Conservation (phyloP, 495 filamentous ascomycete species). For the Podospora bellae-mahoneyi region DNA sequence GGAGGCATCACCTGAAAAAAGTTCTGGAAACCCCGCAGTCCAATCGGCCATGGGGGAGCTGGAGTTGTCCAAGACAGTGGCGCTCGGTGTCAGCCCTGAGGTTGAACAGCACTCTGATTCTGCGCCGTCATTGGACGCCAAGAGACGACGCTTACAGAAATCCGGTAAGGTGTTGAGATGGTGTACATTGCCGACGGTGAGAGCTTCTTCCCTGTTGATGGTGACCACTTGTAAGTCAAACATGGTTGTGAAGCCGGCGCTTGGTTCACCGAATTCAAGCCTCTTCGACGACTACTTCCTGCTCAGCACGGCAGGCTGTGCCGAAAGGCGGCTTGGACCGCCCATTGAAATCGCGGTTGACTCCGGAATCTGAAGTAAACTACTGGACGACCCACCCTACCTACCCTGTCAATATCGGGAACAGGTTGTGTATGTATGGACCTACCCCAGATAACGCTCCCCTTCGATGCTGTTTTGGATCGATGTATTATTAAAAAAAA, state of each 20-base stretch:
- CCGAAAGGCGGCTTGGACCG: neutral
- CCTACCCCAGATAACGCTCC: neutral
- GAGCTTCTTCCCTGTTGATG: neutral
- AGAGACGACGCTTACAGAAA: neutral
- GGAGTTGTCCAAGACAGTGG: conserved; percentile 1
- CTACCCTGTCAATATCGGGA: neutral
- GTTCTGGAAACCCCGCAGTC: conserved; percentile 5
- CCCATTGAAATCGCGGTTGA: neutral
- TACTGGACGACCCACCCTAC: neutral
- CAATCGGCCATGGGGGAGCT: conserved; percentile 3
- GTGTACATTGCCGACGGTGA: neutral
- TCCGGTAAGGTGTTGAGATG: neutral
- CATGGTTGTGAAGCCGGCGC: too few species aligned
- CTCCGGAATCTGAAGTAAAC: neutral
- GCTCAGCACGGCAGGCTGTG: neutral
- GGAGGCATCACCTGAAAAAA: neutral
- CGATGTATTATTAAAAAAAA: too few species aligned
- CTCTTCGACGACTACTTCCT: too few species aligned
- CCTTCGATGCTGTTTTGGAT: neutral
- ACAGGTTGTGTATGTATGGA: neutral
- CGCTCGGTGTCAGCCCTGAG: neutral
- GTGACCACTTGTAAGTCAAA: neutral
- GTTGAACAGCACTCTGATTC: neutral
- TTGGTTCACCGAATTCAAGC: neutral
- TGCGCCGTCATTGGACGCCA: conserved; percentile 1